Evolutionary conservation across 139 green algal species (phyloP).

Genomic region (Edaphochlamys debaryana): DNA sequence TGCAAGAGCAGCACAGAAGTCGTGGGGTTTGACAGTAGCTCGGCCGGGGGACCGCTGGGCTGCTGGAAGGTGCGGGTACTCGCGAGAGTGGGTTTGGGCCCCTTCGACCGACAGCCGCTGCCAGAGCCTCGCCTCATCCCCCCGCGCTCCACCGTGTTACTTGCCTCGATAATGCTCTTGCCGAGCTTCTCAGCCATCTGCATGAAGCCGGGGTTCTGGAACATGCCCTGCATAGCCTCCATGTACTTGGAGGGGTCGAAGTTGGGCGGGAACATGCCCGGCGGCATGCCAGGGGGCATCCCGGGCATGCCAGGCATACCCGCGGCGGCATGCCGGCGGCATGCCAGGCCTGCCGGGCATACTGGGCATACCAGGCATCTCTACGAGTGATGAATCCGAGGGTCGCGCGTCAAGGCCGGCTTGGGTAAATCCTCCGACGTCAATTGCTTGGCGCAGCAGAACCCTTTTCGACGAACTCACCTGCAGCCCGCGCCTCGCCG

Average conservation of each 20-base stretch:
- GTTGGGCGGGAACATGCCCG: constrained; percentile 39
- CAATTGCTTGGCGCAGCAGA: neutral
- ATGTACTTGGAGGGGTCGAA: constrained; percentile 82
- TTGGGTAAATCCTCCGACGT: neutral
- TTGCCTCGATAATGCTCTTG: constrained; percentile 83
- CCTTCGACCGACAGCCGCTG: too few species aligned
- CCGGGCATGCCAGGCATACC: constrained; percentile 34
- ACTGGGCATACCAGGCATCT: neutral
- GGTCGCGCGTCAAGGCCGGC: too few species aligned
- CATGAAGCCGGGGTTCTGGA: constrained; percentile 85
- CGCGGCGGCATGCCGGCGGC: neutral
- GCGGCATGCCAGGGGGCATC: constrained; percentile 38
- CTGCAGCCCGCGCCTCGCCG: constrained; percentile 19
- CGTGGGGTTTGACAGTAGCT: too few species aligned
- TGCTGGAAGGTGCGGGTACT: too few species aligned
- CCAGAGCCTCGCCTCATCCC: too few species aligned
- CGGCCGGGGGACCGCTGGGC: too few species aligned
- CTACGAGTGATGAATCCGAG: too few species aligned
- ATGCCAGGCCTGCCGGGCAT: neutral
- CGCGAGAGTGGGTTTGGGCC: too few species aligned
- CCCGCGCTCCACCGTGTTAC: too few species aligned
- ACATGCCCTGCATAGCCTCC: constrained; percentile 82
- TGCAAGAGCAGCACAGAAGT: neutral
- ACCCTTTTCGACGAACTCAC: neutral
- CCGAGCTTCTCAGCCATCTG: constrained; percentile 88